These are phyloP conservation scores for Aspergillus sojae DNA, from an alignment of 2,329 filamentous ascomycete genomes.

Conservation along the genomic window DNA sequence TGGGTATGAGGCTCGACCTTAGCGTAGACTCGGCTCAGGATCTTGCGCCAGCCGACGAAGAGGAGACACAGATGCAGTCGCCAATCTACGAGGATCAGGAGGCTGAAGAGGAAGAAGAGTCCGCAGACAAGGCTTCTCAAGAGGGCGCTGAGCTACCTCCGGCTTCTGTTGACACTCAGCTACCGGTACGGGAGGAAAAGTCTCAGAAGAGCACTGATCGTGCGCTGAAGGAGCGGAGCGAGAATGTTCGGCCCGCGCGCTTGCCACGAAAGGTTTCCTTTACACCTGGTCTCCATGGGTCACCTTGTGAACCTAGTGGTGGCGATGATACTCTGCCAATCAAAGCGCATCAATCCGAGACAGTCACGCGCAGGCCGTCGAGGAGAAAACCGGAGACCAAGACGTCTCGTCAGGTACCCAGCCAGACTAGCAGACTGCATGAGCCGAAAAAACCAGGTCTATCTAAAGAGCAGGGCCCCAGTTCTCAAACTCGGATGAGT, in stretches of 20 bases:
- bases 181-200: slow-evolving; percentile 12
- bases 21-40: slow-evolving; percentile 31
- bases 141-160: background rate
- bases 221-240: slow-evolving; percentile 40
- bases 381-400: slow-evolving; percentile 32
- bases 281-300: slow-evolving; percentile 34
- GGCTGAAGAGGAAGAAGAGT: slow-evolving; percentile 32
- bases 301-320: slow-evolving; percentile 27
- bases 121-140: slow-evolving; percentile 21
- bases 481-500: slow-evolving; percentile 32
- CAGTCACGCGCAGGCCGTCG: slow-evolving; percentile 32
- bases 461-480: slow-evolving; percentile 16
- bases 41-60: slow-evolving; percentile 20
- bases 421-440: background rate
- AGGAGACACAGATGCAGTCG: slow-evolving; percentile 28
- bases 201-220: slow-evolving; percentile 26
- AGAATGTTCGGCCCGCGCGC: slow-evolving; percentile 35
- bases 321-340: slow-evolving; percentile 36
- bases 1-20: slow-evolving; percentile 46
- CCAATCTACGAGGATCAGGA: slow-evolving; percentile 37
- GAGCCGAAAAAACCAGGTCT: slow-evolving; percentile 2
- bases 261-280: slow-evolving; percentile 43
- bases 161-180: background rate
- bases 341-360: slow-evolving; percentile 36
- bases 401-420: slow-evolving; percentile 32